Evolutionary conservation across 108 stramenopile genomes (phyloP).

Genomic region (Cyclotella kingstonii): DNA sequence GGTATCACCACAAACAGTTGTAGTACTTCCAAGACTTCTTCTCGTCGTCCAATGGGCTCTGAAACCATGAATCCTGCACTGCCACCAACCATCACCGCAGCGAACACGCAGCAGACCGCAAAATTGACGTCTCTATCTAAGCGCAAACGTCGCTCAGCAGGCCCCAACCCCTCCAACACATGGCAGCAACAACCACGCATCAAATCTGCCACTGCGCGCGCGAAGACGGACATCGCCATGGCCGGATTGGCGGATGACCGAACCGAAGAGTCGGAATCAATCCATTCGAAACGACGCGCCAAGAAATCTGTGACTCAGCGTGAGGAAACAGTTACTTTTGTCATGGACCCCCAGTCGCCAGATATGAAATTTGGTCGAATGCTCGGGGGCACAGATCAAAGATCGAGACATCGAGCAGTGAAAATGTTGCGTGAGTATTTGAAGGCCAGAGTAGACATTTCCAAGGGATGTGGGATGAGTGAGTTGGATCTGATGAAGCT

Average conservation of each 20-base stretch:
- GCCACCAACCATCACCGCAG: background rate
- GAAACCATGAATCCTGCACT: conserved; percentile 26
- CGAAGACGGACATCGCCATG: conserved; percentile 65
- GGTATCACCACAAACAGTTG: background rate
- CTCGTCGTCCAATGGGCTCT: conserved; percentile 5
- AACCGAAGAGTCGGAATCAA: background rate
- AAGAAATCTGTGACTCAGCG: too few species aligned
- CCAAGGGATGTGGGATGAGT: conserved; percentile 60
- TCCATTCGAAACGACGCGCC: background rate
- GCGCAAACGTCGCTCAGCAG: conserved; percentile 62
- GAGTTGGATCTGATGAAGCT: conserved; percentile 89
- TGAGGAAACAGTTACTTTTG: conserved; percentile 56
- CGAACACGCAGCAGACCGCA: too few species aligned
- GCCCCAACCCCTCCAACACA: conserved; percentile 69
- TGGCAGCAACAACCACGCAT: conserved; percentile 89
- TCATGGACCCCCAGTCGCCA: conserved; percentile 67
- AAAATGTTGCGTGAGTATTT: conserved; percentile 65
- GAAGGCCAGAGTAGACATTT: conserved; percentile 54
- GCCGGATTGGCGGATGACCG: conserved; percentile 61
- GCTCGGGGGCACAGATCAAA: conserved; percentile 71
- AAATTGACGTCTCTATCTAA: conserved; percentile 62
- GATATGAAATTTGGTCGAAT: conserved; percentile 76
- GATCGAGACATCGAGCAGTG: conserved; percentile 71
- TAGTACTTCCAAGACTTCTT: background rate
- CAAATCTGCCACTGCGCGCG: conserved; percentile 65